phyloP scores from a whole-genome alignment of 257 asterid genomes.

The Salvia splendens region DNA sequence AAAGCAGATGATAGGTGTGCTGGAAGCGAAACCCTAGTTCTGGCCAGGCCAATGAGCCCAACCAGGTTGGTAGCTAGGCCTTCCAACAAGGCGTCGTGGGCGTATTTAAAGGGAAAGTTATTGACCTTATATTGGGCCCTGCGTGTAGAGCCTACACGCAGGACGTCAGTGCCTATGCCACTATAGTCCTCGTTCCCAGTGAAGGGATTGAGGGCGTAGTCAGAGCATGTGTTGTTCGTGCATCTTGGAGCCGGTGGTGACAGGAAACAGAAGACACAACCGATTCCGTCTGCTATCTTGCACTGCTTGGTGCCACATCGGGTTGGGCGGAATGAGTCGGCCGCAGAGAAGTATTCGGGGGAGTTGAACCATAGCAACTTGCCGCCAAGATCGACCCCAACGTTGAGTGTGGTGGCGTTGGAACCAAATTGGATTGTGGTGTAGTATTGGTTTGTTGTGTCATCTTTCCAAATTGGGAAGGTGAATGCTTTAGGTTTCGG shows the following conservation, averaged over 20 bases:
- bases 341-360: conserved; percentile 41
- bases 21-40: conserved; percentile 44
- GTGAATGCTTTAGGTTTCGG: conserved; percentile 45
- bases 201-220: conserved; percentile 53
- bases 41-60: conserved; percentile 45
- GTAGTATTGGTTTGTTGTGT: conserved; percentile 47
- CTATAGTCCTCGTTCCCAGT: conserved; percentile 45
- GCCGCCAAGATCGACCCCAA: conserved; percentile 50
- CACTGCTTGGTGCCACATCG: conserved; percentile 42
- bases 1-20: conserved; percentile 44
- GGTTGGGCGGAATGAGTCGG: conserved; percentile 47
- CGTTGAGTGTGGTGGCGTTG: conserved; percentile 38
- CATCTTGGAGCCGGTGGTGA: conserved; percentile 51
- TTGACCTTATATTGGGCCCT: conserved; percentile 30
- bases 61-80: conserved; percentile 35
- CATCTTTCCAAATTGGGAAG: conserved; percentile 50
- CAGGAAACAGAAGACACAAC: conserved; percentile 51
- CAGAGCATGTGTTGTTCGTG: conserved; percentile 60
- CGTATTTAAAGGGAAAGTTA: conserved; percentile 43
- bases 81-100: conserved; percentile 37
- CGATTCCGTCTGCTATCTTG: conserved; percentile 37
- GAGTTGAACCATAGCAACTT: conserved; percentile 51
- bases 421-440: conserved; percentile 45
- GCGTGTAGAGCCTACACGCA: conserved; percentile 31
- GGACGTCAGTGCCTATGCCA: conserved; percentile 44